Evolutionary conservation across 2,329 filamentous ascomycete genomes (phyloP), one percentile per base, ranked within the genome.

Genomic region (Cordyceps farinosa): DNA sequence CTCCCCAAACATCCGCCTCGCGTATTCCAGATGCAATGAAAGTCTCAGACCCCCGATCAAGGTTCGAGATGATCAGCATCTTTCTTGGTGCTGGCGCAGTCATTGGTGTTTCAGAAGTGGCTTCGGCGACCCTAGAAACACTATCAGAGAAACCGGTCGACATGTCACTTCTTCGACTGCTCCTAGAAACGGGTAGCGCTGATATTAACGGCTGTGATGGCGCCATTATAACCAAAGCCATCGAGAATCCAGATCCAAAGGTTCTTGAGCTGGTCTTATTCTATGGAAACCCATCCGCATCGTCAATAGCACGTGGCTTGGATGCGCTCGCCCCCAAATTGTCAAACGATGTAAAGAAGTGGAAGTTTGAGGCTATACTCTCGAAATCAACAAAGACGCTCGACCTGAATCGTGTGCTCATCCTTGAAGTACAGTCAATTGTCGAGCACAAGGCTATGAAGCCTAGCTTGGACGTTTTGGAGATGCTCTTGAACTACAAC

Each of bases 201-300:
- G 82, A 87, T 63, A 72, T 85, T 61, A 86, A 87, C 64, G 72
- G 76, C 10, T 72, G 80, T 3, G 73, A 76, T 1, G 82, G 82
- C 10, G 71, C 74, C 2, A 76, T 79, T 15, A 70, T 84, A 13
- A 73, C 68, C 63, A 70, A 72, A 75, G 76, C 81, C 1, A 72
- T 77, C 1, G 67, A 70, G 9, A 76, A 80, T 32, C 72, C 78
- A 0, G 81, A 86, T 48, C 77, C 78, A 0, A 75, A 80, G 22
- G 73, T 86, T 2, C 71, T 85, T 1, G 79, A 81, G 4, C 69
- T 81, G 30, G 67, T 85, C 2, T 72, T 84, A 3, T 75, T 74
- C 2, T 71, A 80, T 15, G 80, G 82, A 1, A 78, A 77, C 30
- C 80, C 83, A 0, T 77, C 71, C 3, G 67, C 72, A 0, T 73